These are phyloP conservation scores for Komagataella ulmi DNA, from an alignment of 805 yeast genomes.

Conservation along the genomic window DNA sequence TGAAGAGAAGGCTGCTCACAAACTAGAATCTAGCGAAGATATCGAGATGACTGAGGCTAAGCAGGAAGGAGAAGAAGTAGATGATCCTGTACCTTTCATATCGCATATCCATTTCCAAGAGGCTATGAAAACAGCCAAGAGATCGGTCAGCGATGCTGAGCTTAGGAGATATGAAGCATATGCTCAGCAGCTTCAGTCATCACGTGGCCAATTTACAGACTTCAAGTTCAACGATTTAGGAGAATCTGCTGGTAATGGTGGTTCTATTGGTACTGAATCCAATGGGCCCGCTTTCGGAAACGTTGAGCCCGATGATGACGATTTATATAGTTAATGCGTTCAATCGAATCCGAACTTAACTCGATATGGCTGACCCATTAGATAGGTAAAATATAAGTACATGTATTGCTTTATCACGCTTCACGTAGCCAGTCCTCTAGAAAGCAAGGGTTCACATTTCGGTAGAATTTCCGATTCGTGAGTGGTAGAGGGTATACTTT, in stretches of 20 bases:
- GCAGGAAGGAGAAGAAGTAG: slow-evolving; percentile 53
- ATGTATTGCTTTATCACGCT: background rate
- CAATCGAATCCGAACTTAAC: background rate
- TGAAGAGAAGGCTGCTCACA: slow-evolving; percentile 34
- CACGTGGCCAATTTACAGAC: slow-evolving; percentile 89
- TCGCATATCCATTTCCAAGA: slow-evolving; percentile 93
- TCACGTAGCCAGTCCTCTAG: background rate
- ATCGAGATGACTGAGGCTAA: slow-evolving; percentile 1
- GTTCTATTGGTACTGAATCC: slow-evolving; percentile 14
- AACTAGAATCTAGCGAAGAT: slow-evolving; percentile 23
- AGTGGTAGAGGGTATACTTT: background rate
- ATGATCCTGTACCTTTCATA: slow-evolving; percentile 92
- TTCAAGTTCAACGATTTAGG: slow-evolving; percentile 62
- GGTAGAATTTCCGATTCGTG: background rate
- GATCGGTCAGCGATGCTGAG: slow-evolving; percentile 95
- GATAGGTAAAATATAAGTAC: background rate
- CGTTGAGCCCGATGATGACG: slow-evolving; percentile 35
- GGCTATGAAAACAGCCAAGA: slow-evolving; percentile 98
- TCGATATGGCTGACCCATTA: background rate
- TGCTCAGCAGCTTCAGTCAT: slow-evolving; percentile 90
- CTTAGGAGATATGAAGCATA: slow-evolving; percentile 97
- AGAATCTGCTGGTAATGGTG: slow-evolving; percentile 17
- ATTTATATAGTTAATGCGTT: slow-evolving; percentile 20
- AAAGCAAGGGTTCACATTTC: background rate
- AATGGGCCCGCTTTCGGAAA: slow-evolving; percentile 32